These are phyloP conservation scores for Berberis vulgaris DNA, from an alignment of 164 flowering plant genomes.

Conservation along the genomic window DNA sequence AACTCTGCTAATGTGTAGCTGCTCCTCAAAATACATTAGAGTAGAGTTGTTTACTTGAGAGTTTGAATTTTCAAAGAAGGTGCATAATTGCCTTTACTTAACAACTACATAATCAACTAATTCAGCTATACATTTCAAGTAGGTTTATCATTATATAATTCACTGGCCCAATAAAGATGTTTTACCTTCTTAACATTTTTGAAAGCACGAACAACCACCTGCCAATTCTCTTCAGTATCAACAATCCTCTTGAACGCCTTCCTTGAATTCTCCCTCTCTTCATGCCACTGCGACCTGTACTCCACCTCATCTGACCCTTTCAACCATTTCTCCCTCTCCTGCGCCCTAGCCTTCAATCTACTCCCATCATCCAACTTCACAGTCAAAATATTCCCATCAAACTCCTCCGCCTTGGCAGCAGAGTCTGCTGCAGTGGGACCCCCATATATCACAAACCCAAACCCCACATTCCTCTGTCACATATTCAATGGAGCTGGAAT, in stretches of 20 bases:
- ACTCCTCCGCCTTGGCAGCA: conserved; percentile 79
- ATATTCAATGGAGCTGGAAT: no score
- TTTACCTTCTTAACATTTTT: conserved; percentile 75
- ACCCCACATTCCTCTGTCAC: conserved; percentile 48
- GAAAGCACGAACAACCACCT: conserved; percentile 75
- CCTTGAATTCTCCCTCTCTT: conserved; percentile 55
- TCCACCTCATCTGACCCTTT: conserved; percentile 39
- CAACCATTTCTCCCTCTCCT: conserved; percentile 57
- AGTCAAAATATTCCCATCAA: conserved; percentile 84
- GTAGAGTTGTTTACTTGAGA: no score
- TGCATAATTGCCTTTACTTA: no score
- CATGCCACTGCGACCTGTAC: conserved; percentile 67
- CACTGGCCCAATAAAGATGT: no score
- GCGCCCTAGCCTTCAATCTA: conserved; percentile 46
- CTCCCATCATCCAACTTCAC: conserved; percentile 90
- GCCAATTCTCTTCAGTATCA: conserved; percentile 81
- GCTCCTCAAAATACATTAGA: no score
- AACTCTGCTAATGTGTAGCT: no score
- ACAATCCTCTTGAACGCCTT: conserved; percentile 48
- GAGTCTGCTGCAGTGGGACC: conserved; percentile 53
- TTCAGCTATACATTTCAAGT: no score
- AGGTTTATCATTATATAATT: no score
- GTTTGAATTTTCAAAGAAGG: no score
- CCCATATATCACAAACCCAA: conserved; percentile 67
- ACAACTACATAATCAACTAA: no score